These are phyloP conservation scores for Russula sp. DNA, from an alignment of 768 basidiomycete species.

Conservation along the genomic window DNA sequence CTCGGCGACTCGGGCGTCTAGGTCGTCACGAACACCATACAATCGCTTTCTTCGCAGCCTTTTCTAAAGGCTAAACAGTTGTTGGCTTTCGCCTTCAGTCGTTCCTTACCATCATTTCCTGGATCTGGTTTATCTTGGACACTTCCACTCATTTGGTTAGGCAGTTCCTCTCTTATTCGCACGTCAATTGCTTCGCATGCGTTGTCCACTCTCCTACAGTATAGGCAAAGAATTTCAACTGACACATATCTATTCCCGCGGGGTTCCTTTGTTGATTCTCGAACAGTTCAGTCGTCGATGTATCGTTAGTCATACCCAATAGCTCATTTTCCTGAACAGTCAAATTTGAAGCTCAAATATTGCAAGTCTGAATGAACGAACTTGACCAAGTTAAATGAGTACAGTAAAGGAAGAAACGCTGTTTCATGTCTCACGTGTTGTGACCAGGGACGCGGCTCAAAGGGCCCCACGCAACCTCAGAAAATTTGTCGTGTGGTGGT, in stretches of 20 bases:
- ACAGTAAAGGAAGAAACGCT: not conserved
- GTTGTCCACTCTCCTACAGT: not conserved
- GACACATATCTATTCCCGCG: not conserved
- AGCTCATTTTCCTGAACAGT: not conserved
- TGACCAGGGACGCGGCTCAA: no score
- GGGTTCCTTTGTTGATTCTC: not conserved
- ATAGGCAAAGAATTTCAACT: not conserved
- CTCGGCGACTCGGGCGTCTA: not conserved
- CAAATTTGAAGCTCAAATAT: not conserved
- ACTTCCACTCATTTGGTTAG: constrained; percentile 9
- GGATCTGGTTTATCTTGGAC: constrained; percentile 1
- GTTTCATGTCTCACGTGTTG: no score
- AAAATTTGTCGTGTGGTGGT: no score
- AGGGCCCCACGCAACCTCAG: no score
- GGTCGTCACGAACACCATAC: not conserved
- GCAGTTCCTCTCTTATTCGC: not conserved
- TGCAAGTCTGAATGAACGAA: no score
- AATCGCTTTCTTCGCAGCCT: not conserved
- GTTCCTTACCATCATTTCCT: not conserved
- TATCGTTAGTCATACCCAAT: constrained; percentile 6
- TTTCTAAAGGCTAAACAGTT: not conserved
- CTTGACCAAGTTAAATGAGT: no score
- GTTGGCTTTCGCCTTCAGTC: not conserved
- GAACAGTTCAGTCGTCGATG: not conserved
- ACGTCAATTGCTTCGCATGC: not conserved